Base-by-base conservation (phyloP, 2,329 filamentous ascomycete species). In the Dichotomopilus funicola region DNA sequence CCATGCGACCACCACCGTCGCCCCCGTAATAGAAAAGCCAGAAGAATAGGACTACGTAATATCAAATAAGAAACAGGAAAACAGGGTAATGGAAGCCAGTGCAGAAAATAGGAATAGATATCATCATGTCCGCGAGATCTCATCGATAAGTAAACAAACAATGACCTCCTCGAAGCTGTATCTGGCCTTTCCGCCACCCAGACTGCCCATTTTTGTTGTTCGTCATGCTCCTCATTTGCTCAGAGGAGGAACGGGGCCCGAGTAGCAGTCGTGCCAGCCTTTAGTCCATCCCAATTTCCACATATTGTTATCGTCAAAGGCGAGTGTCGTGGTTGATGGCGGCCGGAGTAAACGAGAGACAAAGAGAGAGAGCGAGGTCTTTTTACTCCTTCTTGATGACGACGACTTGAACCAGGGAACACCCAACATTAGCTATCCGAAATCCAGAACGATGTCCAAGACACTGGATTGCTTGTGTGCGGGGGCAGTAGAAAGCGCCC, bases 351-450 rank as follows among this genome's bases (percentile, higher is more conserved):
- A 31, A 27, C 6, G 40, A 45, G 5, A 45, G 10, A 44, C 19
- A 38, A 35, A n/a, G 37, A 34, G 45, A 34, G 45, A 44, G 31
- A 27, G n/a, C 38, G 11, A 19, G 3, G 8, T 33, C 4, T 53
- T 59, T 6, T 42, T 12, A 27, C 11, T 59, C 60, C 54, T 62
- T 49, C 54, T 59, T 60, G 55, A 42, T 8, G 55, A 52, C 31
- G 52, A 54, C 10, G 45, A 62, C 60, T 62, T 55, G 38, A 56
- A 46, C 40, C 13, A 52, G 19, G 46, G 31, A 54, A 55, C 42
- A 38, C 36, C 44, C 58, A 57, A 37, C 10, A 56, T 56, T 61
- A 59, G 57, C 57, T 44, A 58, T 56, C 19, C 53, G 47, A 55
- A 40, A 41, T 50, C 37, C 45, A 33, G 52, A 49, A 19, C 19